A percentile compares a stretch with the other conserved stretches of the same genome.
phyloP scores from a whole-genome alignment of 1,284 basidiomycete genomes.

The Trichosporon asahii region DNA sequence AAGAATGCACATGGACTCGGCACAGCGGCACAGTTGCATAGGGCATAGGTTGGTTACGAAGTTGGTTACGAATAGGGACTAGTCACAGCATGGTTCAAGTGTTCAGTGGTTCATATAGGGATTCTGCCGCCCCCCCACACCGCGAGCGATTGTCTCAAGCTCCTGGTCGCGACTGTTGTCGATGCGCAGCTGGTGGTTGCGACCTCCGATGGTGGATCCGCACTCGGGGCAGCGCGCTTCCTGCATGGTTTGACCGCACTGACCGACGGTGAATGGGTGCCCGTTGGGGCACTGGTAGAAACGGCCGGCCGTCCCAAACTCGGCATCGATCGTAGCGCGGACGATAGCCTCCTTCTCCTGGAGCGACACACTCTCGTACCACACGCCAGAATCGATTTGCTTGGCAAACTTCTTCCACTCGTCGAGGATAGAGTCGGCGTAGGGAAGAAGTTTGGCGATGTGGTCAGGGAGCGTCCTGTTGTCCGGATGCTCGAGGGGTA shows the following conservation, averaged over 20 bases:
- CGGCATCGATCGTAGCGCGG: background rate
- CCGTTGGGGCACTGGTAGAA: conserved; percentile 54
- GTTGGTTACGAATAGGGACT: too few species aligned
- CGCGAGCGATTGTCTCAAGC: too few species aligned
- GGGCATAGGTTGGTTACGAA: too few species aligned
- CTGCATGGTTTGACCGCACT: conserved; percentile 58
- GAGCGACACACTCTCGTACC: background rate
- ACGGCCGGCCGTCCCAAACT: conserved; percentile 13
- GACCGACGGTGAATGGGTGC: conserved; percentile 55
- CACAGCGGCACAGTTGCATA: background rate
- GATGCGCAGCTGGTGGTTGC: too few species aligned
- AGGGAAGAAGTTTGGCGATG: too few species aligned
- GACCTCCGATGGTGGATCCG: conserved; percentile 14
- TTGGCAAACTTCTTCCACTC: background rate
- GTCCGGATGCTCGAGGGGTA: too few species aligned
- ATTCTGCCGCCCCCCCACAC: too few species aligned
- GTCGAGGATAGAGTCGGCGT: too few species aligned
- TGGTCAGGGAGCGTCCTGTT: too few species aligned
- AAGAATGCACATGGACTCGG: background rate
- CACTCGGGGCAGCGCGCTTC: conserved; percentile 58
- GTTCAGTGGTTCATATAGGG: too few species aligned
- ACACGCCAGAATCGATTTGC: background rate
- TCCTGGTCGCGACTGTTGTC: too few species aligned
- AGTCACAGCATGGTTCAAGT: too few species aligned
- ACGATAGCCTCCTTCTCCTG: background rate